phyloP scores from a whole-genome alignment of 345 rosid genomes.

The Corchorus capsularis region DNA sequence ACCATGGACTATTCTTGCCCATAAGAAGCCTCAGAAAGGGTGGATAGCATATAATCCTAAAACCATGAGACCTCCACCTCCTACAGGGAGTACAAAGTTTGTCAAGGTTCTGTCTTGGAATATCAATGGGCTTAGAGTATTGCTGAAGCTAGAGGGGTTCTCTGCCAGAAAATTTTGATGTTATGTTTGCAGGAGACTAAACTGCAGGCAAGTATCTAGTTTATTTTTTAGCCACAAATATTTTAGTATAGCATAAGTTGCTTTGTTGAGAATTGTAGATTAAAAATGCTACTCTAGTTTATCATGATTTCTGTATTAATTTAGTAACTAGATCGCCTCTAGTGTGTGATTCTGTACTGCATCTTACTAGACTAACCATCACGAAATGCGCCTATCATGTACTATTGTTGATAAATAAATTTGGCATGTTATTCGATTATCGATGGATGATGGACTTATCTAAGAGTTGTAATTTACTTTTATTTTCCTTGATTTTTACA shows the following conservation, averaged over 20 bases:
- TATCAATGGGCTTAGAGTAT: slow-evolving; percentile 88
- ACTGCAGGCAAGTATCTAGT: slow-evolving; percentile 61
- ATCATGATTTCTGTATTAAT: not conserved
- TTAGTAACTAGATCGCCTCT: not conserved
- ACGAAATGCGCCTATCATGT: too few species aligned
- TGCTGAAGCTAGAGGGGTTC: slow-evolving; percentile 68
- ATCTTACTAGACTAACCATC: too few species aligned
- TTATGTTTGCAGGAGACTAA: slow-evolving; percentile 97
- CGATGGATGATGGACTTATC: slow-evolving; percentile 12
- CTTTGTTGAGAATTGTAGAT: not conserved
- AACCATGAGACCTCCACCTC: slow-evolving; percentile 74
- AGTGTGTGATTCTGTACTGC: not conserved
- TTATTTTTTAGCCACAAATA: not conserved
- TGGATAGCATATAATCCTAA: slow-evolving; percentile 86
- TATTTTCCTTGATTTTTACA: not conserved
- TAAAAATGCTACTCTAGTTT: not conserved
- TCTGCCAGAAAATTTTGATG: slow-evolving; percentile 81
- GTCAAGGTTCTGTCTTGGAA: slow-evolving; percentile 90
- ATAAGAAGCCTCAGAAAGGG: slow-evolving; percentile 88
- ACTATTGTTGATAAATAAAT: not conserved
- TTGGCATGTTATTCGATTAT: not conserved
- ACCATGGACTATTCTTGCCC: slow-evolving; percentile 88
- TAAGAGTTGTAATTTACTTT: not conserved
- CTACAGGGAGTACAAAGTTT: slow-evolving; percentile 42
- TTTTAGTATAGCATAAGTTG: not conserved